A percentile compares a stretch with the other conserved stretches of the same genome.
Conservation (phyloP, 1,284 basidiomycete species). For the Phellinidium pouzarii region DNA sequence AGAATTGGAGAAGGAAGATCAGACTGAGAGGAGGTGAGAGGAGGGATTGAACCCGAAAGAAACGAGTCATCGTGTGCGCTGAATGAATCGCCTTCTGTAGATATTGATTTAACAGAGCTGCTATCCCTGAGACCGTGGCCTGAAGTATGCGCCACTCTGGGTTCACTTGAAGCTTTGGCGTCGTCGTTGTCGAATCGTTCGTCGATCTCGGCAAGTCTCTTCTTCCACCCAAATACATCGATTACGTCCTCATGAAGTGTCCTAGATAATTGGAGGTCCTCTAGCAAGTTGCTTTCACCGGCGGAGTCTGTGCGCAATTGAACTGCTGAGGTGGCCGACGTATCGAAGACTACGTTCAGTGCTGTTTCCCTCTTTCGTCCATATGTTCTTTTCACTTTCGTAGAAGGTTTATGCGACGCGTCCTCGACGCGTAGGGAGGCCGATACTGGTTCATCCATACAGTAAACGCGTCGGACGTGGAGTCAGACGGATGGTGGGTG, state of each 20-base stretch:
- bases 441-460: slow-evolving; percentile 7
- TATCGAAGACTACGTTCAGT: neutral
- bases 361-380: slow-evolving; percentile 15
- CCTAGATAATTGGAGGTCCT: neutral
- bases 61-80: slow-evolving; percentile 3
- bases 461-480: neutral
- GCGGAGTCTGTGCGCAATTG: slow-evolving; percentile 2
- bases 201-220: slow-evolving; percentile 14
- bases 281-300: neutral
- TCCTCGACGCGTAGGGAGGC: neutral
- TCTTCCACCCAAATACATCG: slow-evolving; percentile 13
- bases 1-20: slow-evolving; percentile 9
- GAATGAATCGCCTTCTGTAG: slow-evolving; percentile 16
- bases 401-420: neutral
- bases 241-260: slow-evolving; percentile 6
- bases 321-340: neutral
- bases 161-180: neutral
- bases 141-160: neutral
- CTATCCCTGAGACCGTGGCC: slow-evolving; percentile 1
- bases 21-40: slow-evolving; percentile 14
- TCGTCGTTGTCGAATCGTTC: slow-evolving; percentile 15
- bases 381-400: slow-evolving; percentile 17
- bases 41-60: slow-evolving; percentile 4
- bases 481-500: neutral
- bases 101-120: slow-evolving; percentile 12